Evolutionary conservation across 495 filamentous ascomycete genomes (phyloP).

Genomic region (Alectoria sarmentosa): DNA sequence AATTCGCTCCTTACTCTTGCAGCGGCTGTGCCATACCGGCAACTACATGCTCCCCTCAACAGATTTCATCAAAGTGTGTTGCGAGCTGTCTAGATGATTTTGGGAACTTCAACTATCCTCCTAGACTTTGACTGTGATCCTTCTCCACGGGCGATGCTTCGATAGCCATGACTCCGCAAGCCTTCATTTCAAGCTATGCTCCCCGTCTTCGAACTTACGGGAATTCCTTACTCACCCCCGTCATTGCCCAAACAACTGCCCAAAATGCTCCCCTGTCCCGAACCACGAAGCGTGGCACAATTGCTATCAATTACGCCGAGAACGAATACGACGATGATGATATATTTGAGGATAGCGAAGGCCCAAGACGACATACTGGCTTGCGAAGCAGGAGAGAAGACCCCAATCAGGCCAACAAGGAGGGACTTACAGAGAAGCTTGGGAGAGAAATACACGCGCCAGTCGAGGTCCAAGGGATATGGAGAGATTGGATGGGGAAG

Average conservation of each 20-base stretch:
- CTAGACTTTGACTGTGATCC: constrained; percentile 1
- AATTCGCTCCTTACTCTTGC: neutral
- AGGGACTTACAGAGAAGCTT: constrained; percentile 61
- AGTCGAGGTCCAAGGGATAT: constrained; percentile 81
- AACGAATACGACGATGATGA: constrained; percentile 92
- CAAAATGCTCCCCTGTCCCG: constrained; percentile 62
- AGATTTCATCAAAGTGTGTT: neutral
- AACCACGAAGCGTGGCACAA: constrained; percentile 94
- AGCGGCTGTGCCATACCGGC: neutral
- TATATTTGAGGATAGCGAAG: constrained; percentile 74
- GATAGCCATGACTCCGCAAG: constrained; percentile 55
- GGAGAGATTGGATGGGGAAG: constrained; percentile 92
- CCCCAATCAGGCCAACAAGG: constrained; percentile 47
- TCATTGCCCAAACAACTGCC: constrained; percentile 58
- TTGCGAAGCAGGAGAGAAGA: constrained; percentile 78
- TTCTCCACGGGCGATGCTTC: constrained; percentile 9
- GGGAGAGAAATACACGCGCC: constrained; percentile 77
- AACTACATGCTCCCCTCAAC: neutral
- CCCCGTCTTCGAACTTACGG: constrained; percentile 84
- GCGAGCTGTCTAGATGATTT: constrained; percentile 3
- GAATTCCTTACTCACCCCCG: constrained; percentile 86
- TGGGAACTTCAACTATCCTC: constrained; percentile 8
- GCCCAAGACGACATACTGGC: constrained; percentile 71
- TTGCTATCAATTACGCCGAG: constrained; percentile 95
- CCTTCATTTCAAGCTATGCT: constrained; percentile 85